Base-by-base conservation (phyloP, 2,329 filamentous ascomycete species). In the Exophiala aquamarina region DNA sequence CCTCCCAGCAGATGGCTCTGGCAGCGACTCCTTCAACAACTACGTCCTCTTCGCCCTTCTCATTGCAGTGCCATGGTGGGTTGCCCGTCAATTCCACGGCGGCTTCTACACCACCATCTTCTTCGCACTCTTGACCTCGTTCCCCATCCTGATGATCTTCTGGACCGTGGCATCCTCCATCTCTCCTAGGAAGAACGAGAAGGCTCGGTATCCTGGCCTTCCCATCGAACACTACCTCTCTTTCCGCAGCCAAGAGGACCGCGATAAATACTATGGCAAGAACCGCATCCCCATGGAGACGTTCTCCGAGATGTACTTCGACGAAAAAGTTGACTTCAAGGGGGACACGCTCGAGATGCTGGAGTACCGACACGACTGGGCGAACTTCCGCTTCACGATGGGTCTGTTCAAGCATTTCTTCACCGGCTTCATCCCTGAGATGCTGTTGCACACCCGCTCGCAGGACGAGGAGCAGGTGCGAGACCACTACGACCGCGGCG, bases 391-490 rank as follows among this genome's bases (percentile, higher is more conserved):
- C 64, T 95, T 97, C 73, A 96, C 92, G 55, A 71, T 86, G 63
- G 78, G 83, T 63, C 76, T 96, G 58, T 90, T 91, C 79, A 87
- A 87, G 75, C 91, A 84, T 74, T 91, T 97, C 72, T 74, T 97
- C 61, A 84, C 88, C 53, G 84, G 83, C 67, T 89, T 95, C 76
- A 83, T 94, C 56, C 89, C 89, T 37, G 92, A 96, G 70, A 81
- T 95, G 55, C 85, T 96, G 62, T 84, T 95, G 78, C 92, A 97
- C 77, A 91, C 88, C 61, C 83, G 89, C 49, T 90, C 87, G 49
- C 91, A 96, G 74, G 86, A 97, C 61, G 91, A 96, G 79, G 92
- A 97, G 71, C 93, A 97, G 74, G 91, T 97, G 47, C 89, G 91
- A 37, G 57, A 59, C 70, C 90, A 96, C 76, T 98, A 98, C 72